Base-by-base conservation (phyloP, 805 yeast species). In the Yarrowia sp. region DNA sequence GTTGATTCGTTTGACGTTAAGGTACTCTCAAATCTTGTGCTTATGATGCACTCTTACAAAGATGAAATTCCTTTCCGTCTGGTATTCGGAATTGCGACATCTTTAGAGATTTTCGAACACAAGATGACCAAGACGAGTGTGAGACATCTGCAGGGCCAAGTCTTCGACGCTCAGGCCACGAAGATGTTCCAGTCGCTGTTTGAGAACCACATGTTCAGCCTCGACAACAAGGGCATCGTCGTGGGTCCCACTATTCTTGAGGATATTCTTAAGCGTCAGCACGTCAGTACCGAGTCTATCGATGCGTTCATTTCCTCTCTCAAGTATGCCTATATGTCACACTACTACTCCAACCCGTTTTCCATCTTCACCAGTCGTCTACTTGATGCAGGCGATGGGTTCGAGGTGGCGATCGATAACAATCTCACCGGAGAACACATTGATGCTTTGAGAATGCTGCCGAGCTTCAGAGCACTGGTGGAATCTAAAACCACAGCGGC, bases 261-360 rank as follows among this genome's bases (percentile, higher is more conserved):
- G 4, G 43, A 70, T 11, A 43, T 75, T 11, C 52, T 70, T 5
- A 66, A 69, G 26, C 70, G 77, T 22, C 75, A 75, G 46, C 41
- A 65, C 15, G 67, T 70, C 49, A 71, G 73, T 42, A 38, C 74
- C 19, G 74, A 72, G 48, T 73, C 75, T 41, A 65, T 74, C 9
- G 71, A 72, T 69, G 64, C 76, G 16, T 70, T 73, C 67, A 40
- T 70, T 19, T 69, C 75, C 19, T 69, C 75, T 2, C 55, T 78
- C 43, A 69, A 74, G 65, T 79, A 80, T 53, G 73, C 76, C 1
- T 69, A 72, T 58, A 76, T 80, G 76, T 72, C 78, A 2, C 79
- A 78, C 63, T 80, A 73, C 71, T 78, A 77, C 35, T 76, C 82
- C 11, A 77, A 78, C 58, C 82, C 82, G 0, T 73, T 79, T 26